Conservation (phyloP, 805 yeast species). For the Saccharomycopsis fibuligera region DNA sequence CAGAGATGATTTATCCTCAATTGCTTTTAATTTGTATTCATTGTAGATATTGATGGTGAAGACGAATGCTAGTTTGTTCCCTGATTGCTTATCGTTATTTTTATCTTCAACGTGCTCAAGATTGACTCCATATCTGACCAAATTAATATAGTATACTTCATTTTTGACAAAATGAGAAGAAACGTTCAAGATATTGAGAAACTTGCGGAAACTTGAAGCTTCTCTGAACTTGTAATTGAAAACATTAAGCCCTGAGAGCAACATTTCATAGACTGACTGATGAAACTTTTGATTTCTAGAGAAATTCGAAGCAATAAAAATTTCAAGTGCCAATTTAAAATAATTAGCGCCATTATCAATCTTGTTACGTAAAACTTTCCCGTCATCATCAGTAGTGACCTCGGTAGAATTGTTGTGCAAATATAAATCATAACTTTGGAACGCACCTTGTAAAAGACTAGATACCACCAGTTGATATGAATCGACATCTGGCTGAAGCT, state of each 20-base stretch:
- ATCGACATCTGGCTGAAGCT: slow-evolving; percentile 15
- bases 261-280: slow-evolving; percentile 15
- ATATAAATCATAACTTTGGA: slow-evolving; percentile 8
- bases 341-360: slow-evolving; percentile 18
- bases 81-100: background rate
- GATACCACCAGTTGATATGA: slow-evolving; percentile 16
- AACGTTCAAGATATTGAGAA: slow-evolving; percentile 6
- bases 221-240: slow-evolving; percentile 14
- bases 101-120: background rate
- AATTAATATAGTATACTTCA: slow-evolving; percentile 16
- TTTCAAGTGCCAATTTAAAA: slow-evolving; percentile 20
- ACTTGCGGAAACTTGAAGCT: slow-evolving; percentile 11
- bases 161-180: slow-evolving; percentile 7
- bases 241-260: slow-evolving; percentile 16
- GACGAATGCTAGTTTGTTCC: background rate
- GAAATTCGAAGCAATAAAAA: slow-evolving; percentile 20
- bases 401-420: slow-evolving; percentile 11
- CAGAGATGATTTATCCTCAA: background rate
- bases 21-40: slow-evolving; percentile 9
- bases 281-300: slow-evolving; percentile 8
- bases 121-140: slow-evolving; percentile 15
- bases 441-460: slow-evolving; percentile 18
- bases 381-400: slow-evolving; percentile 15
- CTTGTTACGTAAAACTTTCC: background rate
- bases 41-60: slow-evolving; percentile 13